Percentiles rank a stretch among this genome's conserved stretches.
These are phyloP conservation scores for Obba rivulosa DNA, from an alignment of 768 basidiomycete species.

Conservation along the genomic window DNA sequence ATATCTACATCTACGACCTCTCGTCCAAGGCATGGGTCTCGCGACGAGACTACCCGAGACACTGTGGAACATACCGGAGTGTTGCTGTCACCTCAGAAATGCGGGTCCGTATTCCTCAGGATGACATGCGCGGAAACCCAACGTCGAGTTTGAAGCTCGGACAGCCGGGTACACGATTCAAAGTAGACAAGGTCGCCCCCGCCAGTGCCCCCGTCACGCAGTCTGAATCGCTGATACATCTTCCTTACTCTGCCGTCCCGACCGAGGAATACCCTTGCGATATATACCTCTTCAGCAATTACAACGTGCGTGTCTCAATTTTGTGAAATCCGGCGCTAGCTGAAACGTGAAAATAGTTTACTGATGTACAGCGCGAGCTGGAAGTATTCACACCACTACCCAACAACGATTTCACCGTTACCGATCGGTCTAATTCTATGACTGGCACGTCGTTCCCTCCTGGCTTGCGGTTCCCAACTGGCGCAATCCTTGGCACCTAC, in stretches of 20 bases:
- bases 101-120: constrained; percentile 63
- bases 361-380: constrained; percentile 92
- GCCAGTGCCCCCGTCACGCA: constrained; percentile 45
- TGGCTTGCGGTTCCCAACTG: constrained; percentile 93
- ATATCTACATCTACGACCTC: constrained; percentile 87
- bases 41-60: constrained; percentile 77
- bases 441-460: constrained; percentile 80
- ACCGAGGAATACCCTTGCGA: constrained; percentile 77
- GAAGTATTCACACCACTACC: constrained; percentile 85
- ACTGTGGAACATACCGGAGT: constrained; percentile 94
- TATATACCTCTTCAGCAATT: constrained; percentile 92
- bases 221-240: constrained; percentile 56
- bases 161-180: constrained; percentile 55
- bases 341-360: constrained; percentile 52
- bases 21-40: constrained; percentile 70
- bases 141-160: constrained; percentile 32
- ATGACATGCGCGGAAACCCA: constrained; percentile 44
- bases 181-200: constrained; percentile 36
- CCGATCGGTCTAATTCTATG: constrained; percentile 81
- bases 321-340: background rate
- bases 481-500: constrained; percentile 84
- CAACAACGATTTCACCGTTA: constrained; percentile 68
- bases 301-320: constrained; percentile 60
- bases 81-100: constrained; percentile 76
- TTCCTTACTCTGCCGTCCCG: constrained; percentile 72